Base-by-base conservation (phyloP, 2,329 filamentous ascomycete genomes). In the Fusarium denticulatum region DNA sequence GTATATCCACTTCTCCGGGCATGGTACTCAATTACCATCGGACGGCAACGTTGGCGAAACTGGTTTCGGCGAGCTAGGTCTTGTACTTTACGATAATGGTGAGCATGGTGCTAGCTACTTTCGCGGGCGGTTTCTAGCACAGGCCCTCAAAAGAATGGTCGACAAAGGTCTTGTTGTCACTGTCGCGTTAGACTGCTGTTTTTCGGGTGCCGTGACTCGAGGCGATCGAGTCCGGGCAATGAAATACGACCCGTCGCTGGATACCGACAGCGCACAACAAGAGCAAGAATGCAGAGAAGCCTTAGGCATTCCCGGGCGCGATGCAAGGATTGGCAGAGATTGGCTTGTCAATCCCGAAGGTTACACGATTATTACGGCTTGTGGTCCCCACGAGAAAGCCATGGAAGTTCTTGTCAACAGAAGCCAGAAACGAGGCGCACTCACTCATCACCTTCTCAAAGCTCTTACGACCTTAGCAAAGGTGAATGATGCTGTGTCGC, bases 361-460 rank as follows among this genome's bases (percentile, higher is more conserved):
- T 12, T 52, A 36, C 32, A 52, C 32, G 0, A 36, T 52, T 0
- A 36, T 52, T 0, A 36, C 49, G 0, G 49, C 49, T 15, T 52
- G 32, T 9, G 32, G 49, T 26, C 49, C 49, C 3, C n/a, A 36
- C n/a, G 49, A 52, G 36, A 52, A 52, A 9, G 49, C 49, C 6
- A 52, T 52, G 49, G 49, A 52, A 5, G n/a, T 52, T 3, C 49
- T 52, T 5, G 18, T 36, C 32, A 36, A 52, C 13, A 52, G 36
- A 9, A 4, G 5, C 18, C n/a, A 52, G 49, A 52, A 52, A 22
- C 32, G 49, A 22, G 49, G 49, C 7, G 49, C 49, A 11, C 32
- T 52, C 3, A 52, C 49, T 0, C 32, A 52, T 36, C 49, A 52
- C 6, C 49, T 52, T 26, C 49, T 52, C 3, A 36, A 12, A 8